Percentiles rank a stretch among this genome's conserved stretches.
Evolutionary conservation across 2,329 filamentous ascomycete genomes (phyloP).

Genomic region (Trichocomaceae sp.): DNA sequence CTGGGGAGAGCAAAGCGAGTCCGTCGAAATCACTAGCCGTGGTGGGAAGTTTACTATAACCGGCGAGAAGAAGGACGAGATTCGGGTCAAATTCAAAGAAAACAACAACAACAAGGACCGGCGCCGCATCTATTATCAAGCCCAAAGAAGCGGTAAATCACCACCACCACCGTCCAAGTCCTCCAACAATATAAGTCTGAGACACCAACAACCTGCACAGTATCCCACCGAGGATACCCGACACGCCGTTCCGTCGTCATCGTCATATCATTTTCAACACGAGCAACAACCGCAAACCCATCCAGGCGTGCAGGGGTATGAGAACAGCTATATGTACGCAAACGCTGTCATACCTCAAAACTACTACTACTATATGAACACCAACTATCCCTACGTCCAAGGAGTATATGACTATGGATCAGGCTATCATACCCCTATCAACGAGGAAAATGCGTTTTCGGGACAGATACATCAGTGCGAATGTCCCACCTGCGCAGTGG

Average conservation of each 20-base stretch:
- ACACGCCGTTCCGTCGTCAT: background rate
- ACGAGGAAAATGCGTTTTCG: background rate
- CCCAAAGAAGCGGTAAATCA: background rate
- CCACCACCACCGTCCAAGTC: background rate
- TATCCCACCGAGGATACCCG: background rate
- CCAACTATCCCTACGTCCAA: background rate
- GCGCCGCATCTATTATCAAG: background rate
- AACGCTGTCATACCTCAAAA: background rate
- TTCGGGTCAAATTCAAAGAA: constrained; percentile 2
- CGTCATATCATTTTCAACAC: background rate
- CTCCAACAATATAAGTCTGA: background rate
- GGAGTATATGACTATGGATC: background rate
- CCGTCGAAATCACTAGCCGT: background rate
- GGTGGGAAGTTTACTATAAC: background rate
- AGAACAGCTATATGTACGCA: background rate
- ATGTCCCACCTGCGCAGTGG: constrained; percentile 1
- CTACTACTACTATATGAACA: background rate
- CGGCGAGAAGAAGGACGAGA: background rate
- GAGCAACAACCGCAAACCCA: background rate
- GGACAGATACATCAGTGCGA: background rate
- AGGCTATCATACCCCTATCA: background rate
- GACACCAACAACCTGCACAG: background rate
- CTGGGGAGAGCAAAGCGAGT: background rate
- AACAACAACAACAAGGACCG: background rate
- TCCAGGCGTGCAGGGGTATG: background rate